Conservation (phyloP, 164 flowering plant genomes). For the Sedum album region DNA sequence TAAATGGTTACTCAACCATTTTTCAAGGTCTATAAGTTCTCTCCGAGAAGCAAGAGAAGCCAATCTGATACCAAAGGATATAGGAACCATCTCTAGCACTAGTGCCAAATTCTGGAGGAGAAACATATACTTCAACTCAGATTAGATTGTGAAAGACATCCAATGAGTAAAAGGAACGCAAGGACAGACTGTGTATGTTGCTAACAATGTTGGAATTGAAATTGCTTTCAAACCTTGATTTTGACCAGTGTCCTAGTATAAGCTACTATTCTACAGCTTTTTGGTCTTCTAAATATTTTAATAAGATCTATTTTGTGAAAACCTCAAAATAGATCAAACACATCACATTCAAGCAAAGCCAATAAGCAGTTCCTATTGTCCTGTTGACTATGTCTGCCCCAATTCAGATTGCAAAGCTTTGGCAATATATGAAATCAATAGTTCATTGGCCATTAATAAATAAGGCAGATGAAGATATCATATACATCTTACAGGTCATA, state of each 20-base stretch:
- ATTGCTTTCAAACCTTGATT: no score
- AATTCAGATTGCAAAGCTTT: neutral
- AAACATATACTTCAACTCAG: neutral
- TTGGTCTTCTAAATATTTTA: no score
- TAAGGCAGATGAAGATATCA: neutral
- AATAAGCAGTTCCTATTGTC: no score
- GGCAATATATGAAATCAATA: neutral
- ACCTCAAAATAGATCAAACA: neutral
- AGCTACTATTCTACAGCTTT: no score
- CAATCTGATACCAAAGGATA: constrained; percentile 39
- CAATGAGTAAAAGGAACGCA: neutral
- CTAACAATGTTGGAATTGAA: neutral
- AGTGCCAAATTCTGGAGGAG: constrained; percentile 33
- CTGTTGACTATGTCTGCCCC: no score
- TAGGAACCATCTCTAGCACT: constrained; percentile 49
- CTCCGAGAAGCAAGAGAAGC: constrained; percentile 49
- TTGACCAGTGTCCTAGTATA: no score
- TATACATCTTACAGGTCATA: neutral
- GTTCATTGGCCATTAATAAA: neutral
- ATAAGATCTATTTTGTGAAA: no score
- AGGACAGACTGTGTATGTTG: neutral
- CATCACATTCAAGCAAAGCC: no score
- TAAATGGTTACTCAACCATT: constrained; percentile 47
- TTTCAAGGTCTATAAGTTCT: constrained; percentile 46
- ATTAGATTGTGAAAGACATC: neutral